Evolutionary conservation across 83 land plant genomes (phyloP).

Genomic region (Thuja plicata): DNA sequence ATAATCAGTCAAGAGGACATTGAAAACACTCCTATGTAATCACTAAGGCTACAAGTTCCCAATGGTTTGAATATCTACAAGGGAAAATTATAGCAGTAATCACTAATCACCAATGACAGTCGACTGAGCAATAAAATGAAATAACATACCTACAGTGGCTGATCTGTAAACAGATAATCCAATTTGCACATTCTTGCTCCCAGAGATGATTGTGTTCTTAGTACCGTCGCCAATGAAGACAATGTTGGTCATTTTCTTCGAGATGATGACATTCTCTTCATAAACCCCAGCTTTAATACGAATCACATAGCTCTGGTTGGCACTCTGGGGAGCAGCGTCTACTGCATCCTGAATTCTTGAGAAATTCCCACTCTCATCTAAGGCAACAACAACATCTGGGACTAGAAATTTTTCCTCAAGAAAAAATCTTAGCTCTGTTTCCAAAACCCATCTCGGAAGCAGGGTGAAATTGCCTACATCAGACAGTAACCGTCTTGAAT

Average conservation of each 20-base stretch:
- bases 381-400: constrained; percentile 55
- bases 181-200: constrained; percentile 42
- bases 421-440: neutral
- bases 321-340: constrained; percentile 27
- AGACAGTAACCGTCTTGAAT: constrained; percentile 11
- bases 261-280: constrained; percentile 27
- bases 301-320: constrained; percentile 33
- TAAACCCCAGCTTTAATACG: constrained; percentile 43
- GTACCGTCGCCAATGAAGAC: constrained; percentile 38
- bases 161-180: constrained; percentile 39
- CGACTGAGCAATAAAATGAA: neutral
- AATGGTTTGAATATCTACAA: neutral
- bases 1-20: neutral
- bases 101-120: neutral
- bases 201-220: constrained; percentile 40
- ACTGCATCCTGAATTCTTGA: constrained; percentile 42
- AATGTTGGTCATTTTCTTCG: constrained; percentile 23
- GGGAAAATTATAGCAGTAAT: neutral
- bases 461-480: neutral
- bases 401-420: constrained; percentile 1
- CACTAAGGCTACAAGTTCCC: neutral
- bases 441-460: neutral
- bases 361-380: constrained; percentile 52
- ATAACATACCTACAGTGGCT: constrained; percentile 50
- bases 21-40: neutral